Base-by-base conservation (phyloP, 2,329 filamentous ascomycete genomes). In the Fusarium protoensiforme region DNA sequence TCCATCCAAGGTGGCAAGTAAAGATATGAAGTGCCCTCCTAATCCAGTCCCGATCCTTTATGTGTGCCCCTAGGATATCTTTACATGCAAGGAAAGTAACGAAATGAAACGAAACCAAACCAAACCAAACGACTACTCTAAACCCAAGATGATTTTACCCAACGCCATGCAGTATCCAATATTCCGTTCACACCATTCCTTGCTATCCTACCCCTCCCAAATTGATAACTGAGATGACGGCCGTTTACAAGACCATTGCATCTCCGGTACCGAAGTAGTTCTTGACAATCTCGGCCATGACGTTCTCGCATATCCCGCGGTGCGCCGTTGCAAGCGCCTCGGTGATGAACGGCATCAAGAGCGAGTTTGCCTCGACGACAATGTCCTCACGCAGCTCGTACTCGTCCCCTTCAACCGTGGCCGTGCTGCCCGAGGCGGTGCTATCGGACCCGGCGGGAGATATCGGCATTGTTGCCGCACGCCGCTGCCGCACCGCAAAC, bases 291-390 rank as follows among this genome's bases (percentile, higher is more conserved):
- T 81, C 78, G 18, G 80, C 68, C 29, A 83, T 72, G 61, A 83
- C 69, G 66, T 78, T 81, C 59, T 73, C 68, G 63, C 78, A 77
- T 39, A 83, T 73, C 9, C 79, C 75, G 16, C 74, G 76, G 46
- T 83, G 81, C 5, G 80, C 77, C 20, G 72, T 53, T 57, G 77
- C 67, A 61, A 80, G 79, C 33, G 77, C 74, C 29, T 78, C 76
- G 43, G 73, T 69, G 33, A 83, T 80, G 53, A 83, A 80, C 5
- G 81, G 80, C 80, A 83, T 82, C 53, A 83, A 66, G 31, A 83
- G 71, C 20, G 78, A 78, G 65, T 80, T 82, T 24, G 78, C 75
- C 67, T 83, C 81, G 48, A 83, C 75, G 20, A 77, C 68, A 43
- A 80, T 69, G 24, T 77, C 75, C 75, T 83, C 81, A 31, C 78